Evolutionary conservation across 345 rosid species (phyloP).

Genomic region (Arabis alpina): DNA sequence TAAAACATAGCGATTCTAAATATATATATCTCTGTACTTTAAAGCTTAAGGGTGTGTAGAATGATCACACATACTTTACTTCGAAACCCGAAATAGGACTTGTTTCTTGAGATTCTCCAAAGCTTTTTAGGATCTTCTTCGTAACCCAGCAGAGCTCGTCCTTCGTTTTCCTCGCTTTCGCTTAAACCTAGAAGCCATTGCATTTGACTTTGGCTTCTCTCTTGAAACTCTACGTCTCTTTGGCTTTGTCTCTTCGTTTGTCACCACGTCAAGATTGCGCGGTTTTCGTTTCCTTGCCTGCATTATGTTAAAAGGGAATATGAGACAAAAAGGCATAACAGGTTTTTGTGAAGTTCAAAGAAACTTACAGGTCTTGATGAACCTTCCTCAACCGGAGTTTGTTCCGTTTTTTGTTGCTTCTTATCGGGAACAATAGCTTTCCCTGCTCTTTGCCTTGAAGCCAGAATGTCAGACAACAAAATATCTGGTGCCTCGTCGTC

Average conservation of each 20-base stretch:
- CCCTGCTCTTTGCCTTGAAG: constrained; percentile 50
- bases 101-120: constrained; percentile 10
- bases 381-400: constrained; percentile 42
- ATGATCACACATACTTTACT: constrained; percentile 18
- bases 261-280: constrained; percentile 47
- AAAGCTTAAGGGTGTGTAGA: constrained; percentile 7
- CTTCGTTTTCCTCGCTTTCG: constrained; percentile 58
- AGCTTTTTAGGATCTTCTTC: constrained; percentile 48
- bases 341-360: background rate
- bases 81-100: background rate
- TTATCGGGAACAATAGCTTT: constrained; percentile 44
- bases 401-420: constrained; percentile 34
- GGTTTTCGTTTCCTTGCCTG: constrained; percentile 44
- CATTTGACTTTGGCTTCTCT: constrained; percentile 42
- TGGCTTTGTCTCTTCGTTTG: constrained; percentile 45
- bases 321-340: constrained; percentile 1
- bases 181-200: constrained; percentile 53
- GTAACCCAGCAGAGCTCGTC: constrained; percentile 47
- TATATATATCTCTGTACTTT: constrained; percentile 32
- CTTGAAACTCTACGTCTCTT: constrained; percentile 40
- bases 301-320: constrained; percentile 7
- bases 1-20: constrained; percentile 5
- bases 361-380: constrained; percentile 53
- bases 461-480: constrained; percentile 47
- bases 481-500: constrained; percentile 37